Evolutionary conservation across 805 yeast genomes (phyloP), one percentile per base, ranked within the genome.

Genomic region (Wickerhamomyces sydowiorum): DNA sequence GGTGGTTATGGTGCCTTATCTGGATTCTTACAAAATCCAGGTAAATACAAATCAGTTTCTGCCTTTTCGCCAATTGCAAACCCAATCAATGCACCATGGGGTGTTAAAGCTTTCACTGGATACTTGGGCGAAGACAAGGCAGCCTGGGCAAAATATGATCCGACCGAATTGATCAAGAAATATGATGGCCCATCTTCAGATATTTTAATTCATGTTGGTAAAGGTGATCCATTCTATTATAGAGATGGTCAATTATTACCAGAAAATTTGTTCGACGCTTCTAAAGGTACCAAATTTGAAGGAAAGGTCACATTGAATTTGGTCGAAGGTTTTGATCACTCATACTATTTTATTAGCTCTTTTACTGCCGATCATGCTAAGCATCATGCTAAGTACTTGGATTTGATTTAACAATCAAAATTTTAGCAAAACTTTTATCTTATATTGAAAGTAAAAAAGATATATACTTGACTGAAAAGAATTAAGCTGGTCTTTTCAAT

Each of bases 1-100:
- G 99, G 99, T 39, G 99, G 99, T 1, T 87, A 76, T 60, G 99
- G 98, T 43, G 95, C 99, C 0, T 64, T 91, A 46, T 67, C 83
- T 46, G 69, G 80, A n/a, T 79, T 64, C 51, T 65, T 91, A 45
- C 76, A 72, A 48, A 78, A 84, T 60, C 86, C 90, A 1, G 82
- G 80, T 1, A 70, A 69, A 53, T 91, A 84, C 69, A 76, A 76
- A 59, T 80, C 93, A 1, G 90, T 86, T 33, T 77, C 87, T 44
- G 97, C 96, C 0, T 91, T 91, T 66, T 77, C 97, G 0, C 98
- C 99, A 40, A 86, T 93, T 50, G 66, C 78, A 21, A 86, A 89
- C 64, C 98, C 98, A 7, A 64, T 73, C 41, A 67, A 70, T 38
- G 77, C 82, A 49, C 84, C 82, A 31, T 91, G 98, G 98, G 98